A percentile compares a stretch with the other conserved stretches of the same genome.
These are phyloP conservation scores for Mycena capillaripes DNA, from an alignment of 768 basidiomycete species.

Conservation along the genomic window DNA sequence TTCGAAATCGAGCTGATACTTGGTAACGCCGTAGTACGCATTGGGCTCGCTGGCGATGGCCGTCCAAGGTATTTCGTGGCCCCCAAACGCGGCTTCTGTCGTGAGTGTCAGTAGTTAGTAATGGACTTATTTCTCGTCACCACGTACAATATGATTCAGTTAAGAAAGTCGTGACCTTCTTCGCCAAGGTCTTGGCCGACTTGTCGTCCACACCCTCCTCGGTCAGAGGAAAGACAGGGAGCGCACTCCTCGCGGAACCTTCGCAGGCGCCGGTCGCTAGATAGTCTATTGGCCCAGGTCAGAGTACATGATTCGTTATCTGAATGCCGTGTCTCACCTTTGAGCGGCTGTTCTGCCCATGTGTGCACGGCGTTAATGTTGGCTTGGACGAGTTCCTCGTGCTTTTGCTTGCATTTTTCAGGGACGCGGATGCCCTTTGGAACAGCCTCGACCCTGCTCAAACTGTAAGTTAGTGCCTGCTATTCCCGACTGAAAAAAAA, in stretches of 20 bases:
- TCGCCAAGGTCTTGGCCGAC: background rate
- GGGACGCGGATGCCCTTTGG: background rate
- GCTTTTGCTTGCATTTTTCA: background rate
- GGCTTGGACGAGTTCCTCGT: background rate
- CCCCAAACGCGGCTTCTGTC: slow-evolving; percentile 19
- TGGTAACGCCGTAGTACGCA: slow-evolving; percentile 9
- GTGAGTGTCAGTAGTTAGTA: background rate
- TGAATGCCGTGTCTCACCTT: background rate
- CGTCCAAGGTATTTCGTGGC: slow-evolving; percentile 16
- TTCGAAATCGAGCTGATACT: background rate
- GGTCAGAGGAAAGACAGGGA: background rate
- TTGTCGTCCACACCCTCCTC: slow-evolving; percentile 5
- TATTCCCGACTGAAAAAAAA: too few relatives aligned
- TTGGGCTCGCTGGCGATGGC: slow-evolving; percentile 2
- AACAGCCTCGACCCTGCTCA: background rate
- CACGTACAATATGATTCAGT: slow-evolving; percentile 8
- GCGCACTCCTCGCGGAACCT: too few relatives aligned
- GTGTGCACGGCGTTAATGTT: background rate
- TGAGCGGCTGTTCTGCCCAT: background rate
- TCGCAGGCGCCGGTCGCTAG: background rate
- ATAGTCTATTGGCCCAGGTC: background rate
- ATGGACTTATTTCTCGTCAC: background rate
- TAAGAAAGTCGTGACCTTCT: background rate
- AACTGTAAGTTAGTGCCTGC: background rate
- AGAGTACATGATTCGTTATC: background rate